phyloP scores from a whole-genome alignment of 257 asterid species.

The Solanum etuberosum region DNA sequence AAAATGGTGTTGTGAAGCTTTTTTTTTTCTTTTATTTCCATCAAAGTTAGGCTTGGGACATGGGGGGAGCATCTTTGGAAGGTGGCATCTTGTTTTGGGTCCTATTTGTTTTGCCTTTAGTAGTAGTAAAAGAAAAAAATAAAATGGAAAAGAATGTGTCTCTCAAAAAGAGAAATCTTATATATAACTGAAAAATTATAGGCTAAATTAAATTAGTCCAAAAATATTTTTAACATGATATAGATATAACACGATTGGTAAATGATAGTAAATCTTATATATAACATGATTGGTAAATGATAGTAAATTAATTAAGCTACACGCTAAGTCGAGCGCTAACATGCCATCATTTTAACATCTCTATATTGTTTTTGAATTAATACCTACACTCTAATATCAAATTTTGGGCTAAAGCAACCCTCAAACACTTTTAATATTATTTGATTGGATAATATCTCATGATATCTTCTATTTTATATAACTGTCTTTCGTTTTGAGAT shows the following conservation, averaged over 20 bases:
- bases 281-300: not conserved
- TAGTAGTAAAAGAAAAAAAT: not conserved
- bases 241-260: not conserved
- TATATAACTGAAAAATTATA: not conserved
- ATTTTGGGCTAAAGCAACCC: not conserved
- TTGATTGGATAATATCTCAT: too few species aligned
- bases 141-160: not conserved
- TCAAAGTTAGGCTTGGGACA: not conserved
- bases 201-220: not conserved
- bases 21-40: not conserved
- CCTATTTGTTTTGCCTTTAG: not conserved
- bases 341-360: not conserved
- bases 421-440: not conserved
- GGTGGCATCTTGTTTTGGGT: conserved; percentile 3
- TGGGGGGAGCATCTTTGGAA: conserved; percentile 13
- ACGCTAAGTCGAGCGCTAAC: not conserved
- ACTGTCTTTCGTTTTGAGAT: not conserved
- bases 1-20: not conserved
- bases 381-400: not conserved
- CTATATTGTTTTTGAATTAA: not conserved
- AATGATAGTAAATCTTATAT: not conserved
- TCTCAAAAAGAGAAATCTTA: not conserved
- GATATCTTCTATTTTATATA: too few species aligned
- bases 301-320: not conserved
- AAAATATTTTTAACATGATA: not conserved